These are phyloP conservation scores for Clarireedia monteithiana DNA, from an alignment of 2,329 filamentous ascomycete genomes.

Conservation along the genomic window DNA sequence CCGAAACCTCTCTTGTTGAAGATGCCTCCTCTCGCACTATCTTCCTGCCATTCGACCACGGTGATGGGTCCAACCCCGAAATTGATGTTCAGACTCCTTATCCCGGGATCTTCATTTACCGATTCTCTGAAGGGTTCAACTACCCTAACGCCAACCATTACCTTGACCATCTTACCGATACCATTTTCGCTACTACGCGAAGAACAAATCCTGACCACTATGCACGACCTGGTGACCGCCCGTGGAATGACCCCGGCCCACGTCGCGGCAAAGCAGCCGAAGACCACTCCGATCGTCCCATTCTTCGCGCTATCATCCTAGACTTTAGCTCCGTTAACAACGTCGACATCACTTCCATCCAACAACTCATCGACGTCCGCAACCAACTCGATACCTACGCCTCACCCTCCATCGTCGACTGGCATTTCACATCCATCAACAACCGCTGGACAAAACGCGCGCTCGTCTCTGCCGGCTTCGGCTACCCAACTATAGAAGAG, in stretches of 20 bases:
- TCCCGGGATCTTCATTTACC: slow-evolving; percentile 91
- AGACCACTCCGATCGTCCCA: slow-evolving; percentile 49
- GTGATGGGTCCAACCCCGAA: slow-evolving; percentile 84
- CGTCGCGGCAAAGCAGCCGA: slow-evolving; percentile 42
- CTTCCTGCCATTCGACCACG: slow-evolving; percentile 79
- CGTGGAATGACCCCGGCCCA: slow-evolving; percentile 91
- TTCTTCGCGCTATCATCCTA: slow-evolving; percentile 80
- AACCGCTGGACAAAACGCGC: slow-evolving; percentile 94
- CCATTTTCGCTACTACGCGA: slow-evolving; percentile 64
- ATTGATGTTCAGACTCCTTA: slow-evolving; percentile 74
- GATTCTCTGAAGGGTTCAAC: slow-evolving; percentile 90
- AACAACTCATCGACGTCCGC: slow-evolving; percentile 87
- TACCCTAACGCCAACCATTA: slow-evolving; percentile 91
- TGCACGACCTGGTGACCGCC: slow-evolving; percentile 63
- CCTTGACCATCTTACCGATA: slow-evolving; percentile 66
- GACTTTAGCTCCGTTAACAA: slow-evolving; percentile 94
- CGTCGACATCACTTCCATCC: slow-evolving; percentile 85
- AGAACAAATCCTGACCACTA: slow-evolving; percentile 67
- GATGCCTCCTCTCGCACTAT: slow-evolving; percentile 60
- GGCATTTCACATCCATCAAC: slow-evolving; percentile 91
- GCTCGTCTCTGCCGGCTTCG: slow-evolving; percentile 80
- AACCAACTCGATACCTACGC: slow-evolving; percentile 88
- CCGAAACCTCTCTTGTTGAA: slow-evolving; percentile 15
- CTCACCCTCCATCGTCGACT: slow-evolving; percentile 74
- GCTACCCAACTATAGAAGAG: slow-evolving; percentile 57